Base-by-base conservation (phyloP, 1,284 basidiomycete genomes). In the Hypsizygus ulmarius region DNA sequence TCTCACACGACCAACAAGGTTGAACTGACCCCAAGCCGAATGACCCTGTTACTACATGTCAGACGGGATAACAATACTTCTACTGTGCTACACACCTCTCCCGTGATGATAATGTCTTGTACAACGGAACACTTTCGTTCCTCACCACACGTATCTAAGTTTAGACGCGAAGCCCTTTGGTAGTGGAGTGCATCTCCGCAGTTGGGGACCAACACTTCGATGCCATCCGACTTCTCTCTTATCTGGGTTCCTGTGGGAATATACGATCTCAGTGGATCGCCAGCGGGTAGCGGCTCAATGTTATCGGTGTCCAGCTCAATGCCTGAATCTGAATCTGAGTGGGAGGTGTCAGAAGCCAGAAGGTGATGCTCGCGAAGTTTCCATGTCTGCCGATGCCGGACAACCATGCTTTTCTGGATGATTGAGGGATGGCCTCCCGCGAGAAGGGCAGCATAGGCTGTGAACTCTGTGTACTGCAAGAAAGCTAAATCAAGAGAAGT, bases 11-110 rank as follows among this genome's bases (percentile, higher is more conserved):
- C 87, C 87, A 7, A 82, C 64, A 14, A 90, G 64, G 47, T 73
- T 82, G 63, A 89, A 90, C 56, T 87, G 81, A 15, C 87, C 87
- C 87, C 87, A 90, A 19, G 85, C 79, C 3, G 87, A 90, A 63
- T 90, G 87, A 8, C 87, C 87, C 83, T 88, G 52, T 5, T n/a
- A 25, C 3, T 25, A 25, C 42, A 45, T 16, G 30, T 49, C 25
- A 40, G 46, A 38, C 12, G 35, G 21, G 16, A 39, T 29, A 6
- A 3, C 14, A 25, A 21, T 8, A 12, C n/a, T 34, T 6, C 7
- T 18, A 1, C 7, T 14, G 19, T 1, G 38, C 14, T 14, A 33
- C 39, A 30, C 52, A 87, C 87, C 73, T 90, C 85, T 55, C 87
- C 87, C 12, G 77, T 73, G 25, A 90, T 66, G 43, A 90, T 74